Conservation (phyloP, 2,329 filamentous ascomycete species). For the Aspergillus candidus region DNA sequence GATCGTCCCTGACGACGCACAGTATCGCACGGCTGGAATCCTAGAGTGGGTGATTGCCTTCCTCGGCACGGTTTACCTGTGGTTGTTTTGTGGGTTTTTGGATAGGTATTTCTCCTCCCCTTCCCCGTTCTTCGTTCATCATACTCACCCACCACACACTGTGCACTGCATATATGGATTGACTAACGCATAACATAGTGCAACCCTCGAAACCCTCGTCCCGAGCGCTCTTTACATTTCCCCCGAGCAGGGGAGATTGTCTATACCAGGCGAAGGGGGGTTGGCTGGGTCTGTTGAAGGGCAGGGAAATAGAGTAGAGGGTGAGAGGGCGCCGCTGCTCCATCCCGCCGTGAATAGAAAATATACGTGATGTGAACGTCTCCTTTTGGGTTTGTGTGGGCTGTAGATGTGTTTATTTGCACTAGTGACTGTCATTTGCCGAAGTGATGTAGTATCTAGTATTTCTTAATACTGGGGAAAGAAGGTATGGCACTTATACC, state of each 20-base stretch:
- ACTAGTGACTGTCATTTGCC: too few species aligned
- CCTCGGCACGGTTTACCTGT: conserved; percentile 15
- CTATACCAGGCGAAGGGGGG: background rate
- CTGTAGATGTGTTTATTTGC: background rate
- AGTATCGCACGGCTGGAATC: conserved; percentile 13
- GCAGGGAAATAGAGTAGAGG: background rate
- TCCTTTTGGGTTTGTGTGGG: background rate
- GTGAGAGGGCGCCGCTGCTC: conserved; percentile 9
- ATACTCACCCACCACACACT: background rate
- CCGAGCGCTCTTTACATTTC: conserved; percentile 9
- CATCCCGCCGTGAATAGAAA: background rate
- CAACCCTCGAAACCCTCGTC: conserved; percentile 9
- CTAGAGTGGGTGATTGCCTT: conserved; percentile 20
- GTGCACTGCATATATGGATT: background rate
- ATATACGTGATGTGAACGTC: conserved; percentile 11
- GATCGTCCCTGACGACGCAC: conserved; percentile 9
- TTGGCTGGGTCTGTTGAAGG: too few species aligned
- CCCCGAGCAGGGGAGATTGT: background rate
- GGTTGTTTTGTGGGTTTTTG: conserved; percentile 18
- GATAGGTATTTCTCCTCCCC: conserved; percentile 9
- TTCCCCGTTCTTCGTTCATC: background rate
- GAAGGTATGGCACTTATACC: too few species aligned
- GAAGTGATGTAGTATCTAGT: too few species aligned
- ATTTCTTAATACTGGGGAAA: too few species aligned
- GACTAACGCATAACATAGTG: background rate